Base-by-base conservation (phyloP, 2,329 filamentous ascomycete genomes). In the Madurella mycetomatis region DNA sequence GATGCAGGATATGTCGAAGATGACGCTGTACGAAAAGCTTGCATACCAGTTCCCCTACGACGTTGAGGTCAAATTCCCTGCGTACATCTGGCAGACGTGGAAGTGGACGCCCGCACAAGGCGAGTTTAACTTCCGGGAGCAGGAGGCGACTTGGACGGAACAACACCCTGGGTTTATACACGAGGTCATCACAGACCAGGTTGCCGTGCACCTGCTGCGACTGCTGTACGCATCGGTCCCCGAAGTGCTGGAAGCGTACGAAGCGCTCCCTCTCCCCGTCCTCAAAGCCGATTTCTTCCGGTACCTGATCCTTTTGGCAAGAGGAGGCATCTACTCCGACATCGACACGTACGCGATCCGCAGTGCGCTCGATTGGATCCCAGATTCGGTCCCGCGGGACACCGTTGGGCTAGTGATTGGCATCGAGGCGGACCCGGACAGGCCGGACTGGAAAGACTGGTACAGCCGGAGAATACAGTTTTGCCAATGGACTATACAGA, bases 41-140 rank as follows among this genome's bases (percentile, higher is more conserved):
- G 86, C 86, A 49, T 96, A 95, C 75, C 88, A 95, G 64, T 97
- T 94, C 72, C 90, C 92, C 17, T 99, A 97, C 77, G 88, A 96
- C 66, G 79, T 92, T 59, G 84, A 91, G 66, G 73, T 79, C 63
- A 95, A 92, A 70, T 97, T 97, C 70, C 94, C 94, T 2, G 92
- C 91, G 53, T 97, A 96, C 76, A 95, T 99, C 67, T 99, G 94
- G 94, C 94, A 99, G 78, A 99, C 94, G 13, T 99, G 94, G 94
- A 96, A 95, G 71, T 86, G 84, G 66, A 88, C 84, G 1, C 92
- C 92, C 0, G 81, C 85, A 1, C 87, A 90, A 18, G 78, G 83
- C 48, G 79, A 88, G 58, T 99, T 99, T 68, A 73, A 77, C 17
- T 92, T 96, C 67, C 85, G 92, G 58, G 84, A 88, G 45, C 81